Conservation (phyloP, 2,329 filamentous ascomycete species). For the Amauroascus niger region DNA sequence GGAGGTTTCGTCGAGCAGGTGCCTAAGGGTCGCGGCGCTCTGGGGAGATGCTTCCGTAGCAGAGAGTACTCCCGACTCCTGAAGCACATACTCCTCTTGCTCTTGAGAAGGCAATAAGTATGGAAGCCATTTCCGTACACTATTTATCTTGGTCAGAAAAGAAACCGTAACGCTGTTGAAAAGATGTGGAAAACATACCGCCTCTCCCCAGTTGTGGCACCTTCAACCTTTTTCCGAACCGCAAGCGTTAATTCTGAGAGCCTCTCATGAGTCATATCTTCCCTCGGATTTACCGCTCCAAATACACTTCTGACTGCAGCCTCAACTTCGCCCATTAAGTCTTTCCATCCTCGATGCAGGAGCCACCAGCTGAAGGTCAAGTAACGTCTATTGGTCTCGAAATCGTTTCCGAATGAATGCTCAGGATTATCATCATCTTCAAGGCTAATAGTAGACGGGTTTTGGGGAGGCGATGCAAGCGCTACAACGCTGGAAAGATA, state of each 20-base stretch:
- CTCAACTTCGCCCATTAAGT: conserved; percentile 71
- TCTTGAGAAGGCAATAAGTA: conserved; percentile 71
- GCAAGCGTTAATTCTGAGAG: conserved; percentile 73
- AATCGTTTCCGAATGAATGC: conserved; percentile 80
- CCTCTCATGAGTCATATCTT: conserved; percentile 71
- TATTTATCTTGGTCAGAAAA: conserved; percentile 19
- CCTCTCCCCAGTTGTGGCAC: conserved; percentile 55
- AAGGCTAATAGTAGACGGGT: conserved; percentile 68
- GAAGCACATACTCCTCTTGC: conserved; percentile 73
- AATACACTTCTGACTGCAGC: conserved; percentile 83
- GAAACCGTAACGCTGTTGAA: conserved; percentile 17
- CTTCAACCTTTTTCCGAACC: conserved; percentile 77
- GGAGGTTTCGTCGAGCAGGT: conserved; percentile 86
- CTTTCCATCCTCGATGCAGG: conserved; percentile 77
- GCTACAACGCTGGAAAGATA: conserved; percentile 94
- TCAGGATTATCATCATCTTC: conserved; percentile 92
- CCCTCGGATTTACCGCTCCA: conserved; percentile 75
- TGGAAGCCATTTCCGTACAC: conserved; percentile 62
- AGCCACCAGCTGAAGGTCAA: conserved; percentile 98
- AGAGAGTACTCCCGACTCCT: conserved; percentile 65
- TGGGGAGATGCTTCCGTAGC: conserved; percentile 31
- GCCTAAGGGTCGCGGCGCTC: conserved; percentile 52
- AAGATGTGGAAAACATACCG: conserved; percentile 31
- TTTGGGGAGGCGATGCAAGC: conserved; percentile 63
- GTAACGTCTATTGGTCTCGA: conserved; percentile 90